These are phyloP conservation scores for Stagonosporopsis tanaceti DNA, from an alignment of 2,329 filamentous ascomycete genomes.

Conservation along the genomic window DNA sequence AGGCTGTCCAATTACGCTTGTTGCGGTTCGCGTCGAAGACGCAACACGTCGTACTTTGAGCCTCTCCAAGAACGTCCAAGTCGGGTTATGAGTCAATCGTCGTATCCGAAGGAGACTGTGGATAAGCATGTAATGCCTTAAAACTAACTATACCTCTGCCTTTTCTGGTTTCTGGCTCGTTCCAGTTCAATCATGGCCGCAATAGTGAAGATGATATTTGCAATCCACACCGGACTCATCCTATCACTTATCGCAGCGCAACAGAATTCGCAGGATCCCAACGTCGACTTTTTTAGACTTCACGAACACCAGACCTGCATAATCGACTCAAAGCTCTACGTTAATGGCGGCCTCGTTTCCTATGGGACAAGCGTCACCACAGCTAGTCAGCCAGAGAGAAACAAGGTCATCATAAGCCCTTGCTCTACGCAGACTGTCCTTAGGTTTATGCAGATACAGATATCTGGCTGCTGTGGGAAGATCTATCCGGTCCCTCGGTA, in stretches of 20 bases:
- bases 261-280: neutral
- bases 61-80: neutral
- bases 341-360: conserved; percentile 64
- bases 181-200: too few relatives aligned
- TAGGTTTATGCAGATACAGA: neutral
- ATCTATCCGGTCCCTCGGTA: neutral
- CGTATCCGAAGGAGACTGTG: too few relatives aligned
- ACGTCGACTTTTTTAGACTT: neutral
- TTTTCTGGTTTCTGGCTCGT: too few relatives aligned
- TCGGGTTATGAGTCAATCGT: too few relatives aligned
- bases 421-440: neutral
- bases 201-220: neutral
- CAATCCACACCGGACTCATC: neutral
- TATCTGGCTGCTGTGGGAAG: neutral
- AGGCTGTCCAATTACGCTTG: neutral
- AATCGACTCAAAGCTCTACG: conserved; percentile 64
- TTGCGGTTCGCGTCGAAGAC: neutral
- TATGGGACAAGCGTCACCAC: conserved; percentile 38
- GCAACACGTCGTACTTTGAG: neutral
- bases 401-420: neutral
- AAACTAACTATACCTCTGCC: too few relatives aligned
- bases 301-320: conserved; percentile 64
- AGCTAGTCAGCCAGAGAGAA: neutral
- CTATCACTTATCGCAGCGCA: neutral
- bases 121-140: too few relatives aligned